Evolutionary conservation across 345 rosid genomes (phyloP).

Genomic region (Durio zibethinus): DNA sequence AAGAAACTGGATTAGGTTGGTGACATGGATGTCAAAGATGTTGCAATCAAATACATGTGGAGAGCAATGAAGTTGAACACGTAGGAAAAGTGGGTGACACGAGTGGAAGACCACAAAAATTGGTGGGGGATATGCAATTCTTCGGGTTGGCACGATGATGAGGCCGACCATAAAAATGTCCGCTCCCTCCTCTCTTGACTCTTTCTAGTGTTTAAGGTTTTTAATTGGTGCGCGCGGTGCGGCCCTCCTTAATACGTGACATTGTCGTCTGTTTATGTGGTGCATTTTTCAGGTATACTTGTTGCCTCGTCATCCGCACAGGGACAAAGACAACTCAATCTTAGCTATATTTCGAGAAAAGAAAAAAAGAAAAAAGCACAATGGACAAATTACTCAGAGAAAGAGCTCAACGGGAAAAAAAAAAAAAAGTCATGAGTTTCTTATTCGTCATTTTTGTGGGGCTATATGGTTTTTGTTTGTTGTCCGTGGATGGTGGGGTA

Average conservation of each 20-base stretch:
- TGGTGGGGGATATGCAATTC: constrained; percentile 1
- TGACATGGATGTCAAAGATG: constrained; percentile 23
- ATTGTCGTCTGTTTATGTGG: constrained; percentile 8
- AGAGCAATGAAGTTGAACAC: constrained; percentile 19
- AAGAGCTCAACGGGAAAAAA: not conserved
- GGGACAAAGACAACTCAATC: constrained; percentile 18
- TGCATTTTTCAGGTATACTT: constrained; percentile 20
- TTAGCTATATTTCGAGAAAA: not conserved
- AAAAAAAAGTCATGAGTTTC: not conserved
- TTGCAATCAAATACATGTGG: constrained; percentile 20
- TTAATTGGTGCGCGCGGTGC: not conserved
- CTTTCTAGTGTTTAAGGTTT: not conserved
- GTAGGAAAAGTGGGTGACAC: constrained; percentile 11
- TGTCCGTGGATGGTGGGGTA: not conserved
- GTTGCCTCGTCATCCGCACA: constrained; percentile 10
- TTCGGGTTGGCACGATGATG: constrained; percentile 10
- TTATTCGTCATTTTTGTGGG: constrained; percentile 7
- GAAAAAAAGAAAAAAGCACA: too few relatives aligned
- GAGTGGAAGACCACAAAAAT: constrained; percentile 11
- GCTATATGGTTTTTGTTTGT: not conserved
- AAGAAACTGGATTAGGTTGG: constrained; percentile 24
- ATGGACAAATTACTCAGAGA: not conserved
- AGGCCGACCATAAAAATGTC: constrained; percentile 20
- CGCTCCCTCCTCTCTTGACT: not conserved
- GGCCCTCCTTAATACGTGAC: not conserved